A percentile compares a stretch with the other conserved stretches of the same genome.
Evolutionary conservation across 257 asterid species (phyloP).

Genomic region (Plantago elongata): DNA sequence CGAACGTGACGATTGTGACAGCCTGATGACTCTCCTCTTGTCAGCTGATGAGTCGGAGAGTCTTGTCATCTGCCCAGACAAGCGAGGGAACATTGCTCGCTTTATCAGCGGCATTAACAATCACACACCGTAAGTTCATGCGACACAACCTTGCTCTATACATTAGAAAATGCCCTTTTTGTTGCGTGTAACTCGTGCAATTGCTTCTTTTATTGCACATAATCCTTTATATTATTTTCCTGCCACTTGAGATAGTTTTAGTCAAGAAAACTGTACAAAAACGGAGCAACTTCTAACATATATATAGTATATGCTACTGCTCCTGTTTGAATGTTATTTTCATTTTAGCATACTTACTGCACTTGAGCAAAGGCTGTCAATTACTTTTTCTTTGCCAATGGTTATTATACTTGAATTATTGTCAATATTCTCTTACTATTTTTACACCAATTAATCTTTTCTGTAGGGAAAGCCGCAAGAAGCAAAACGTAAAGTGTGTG

Average conservation of each 20-base stretch:
- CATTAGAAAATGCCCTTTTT: too few relatives aligned
- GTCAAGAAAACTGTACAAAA: too few relatives aligned
- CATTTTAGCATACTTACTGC: too few relatives aligned
- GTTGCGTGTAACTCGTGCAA: too few relatives aligned
- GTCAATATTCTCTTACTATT: conserved; percentile 16
- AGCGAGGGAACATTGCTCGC: conserved; percentile 78
- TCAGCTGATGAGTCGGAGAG: conserved; percentile 53
- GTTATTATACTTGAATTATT: background rate
- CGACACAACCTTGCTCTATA: conserved; percentile 12
- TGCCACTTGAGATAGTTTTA: too few relatives aligned
- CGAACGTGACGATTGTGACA: conserved; percentile 73
- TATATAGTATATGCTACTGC: too few relatives aligned
- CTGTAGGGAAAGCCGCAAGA: conserved; percentile 78
- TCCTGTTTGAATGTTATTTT: too few relatives aligned
- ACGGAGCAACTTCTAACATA: too few relatives aligned
- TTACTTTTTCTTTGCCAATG: background rate
- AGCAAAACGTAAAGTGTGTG: conserved; percentile 80
- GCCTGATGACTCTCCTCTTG: conserved; percentile 87
- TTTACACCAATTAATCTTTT: conserved; percentile 21
- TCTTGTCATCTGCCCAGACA: conserved; percentile 82
- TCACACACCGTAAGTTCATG: conserved; percentile 55
- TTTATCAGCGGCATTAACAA: conserved; percentile 85
- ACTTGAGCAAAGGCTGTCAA: too few relatives aligned
- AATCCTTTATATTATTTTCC: too few relatives aligned
- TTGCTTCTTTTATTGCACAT: too few relatives aligned